Base-by-base conservation (phyloP, 2,329 filamentous ascomycete species). In the Exophiala phaeomuriformis region DNA sequence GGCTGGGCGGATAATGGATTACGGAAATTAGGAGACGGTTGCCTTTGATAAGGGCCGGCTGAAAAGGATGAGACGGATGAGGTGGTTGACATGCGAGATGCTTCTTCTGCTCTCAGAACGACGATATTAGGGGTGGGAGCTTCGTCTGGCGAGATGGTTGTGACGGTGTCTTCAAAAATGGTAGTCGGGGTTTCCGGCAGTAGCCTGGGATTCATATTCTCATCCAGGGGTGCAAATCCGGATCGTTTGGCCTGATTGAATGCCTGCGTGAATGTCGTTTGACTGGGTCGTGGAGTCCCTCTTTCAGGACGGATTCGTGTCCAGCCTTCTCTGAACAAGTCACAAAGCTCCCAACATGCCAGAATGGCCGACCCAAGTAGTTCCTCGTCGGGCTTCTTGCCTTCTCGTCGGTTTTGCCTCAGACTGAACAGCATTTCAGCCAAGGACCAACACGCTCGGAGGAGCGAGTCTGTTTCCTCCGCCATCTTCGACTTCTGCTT, bases 361-460 rank as follows among this genome's bases (percentile, higher is more conserved):
- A 95, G 90, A 0, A 95, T 86, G 1, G 90, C 89, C 1, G 88
- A 93, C 3, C 86, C 85, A 0, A 96, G 77, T 0, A 95, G 76
- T 64, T 95, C 90, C 65, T 91, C 88, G 60, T 95, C 88, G 0
- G 86, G 77, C 0, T 77, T 73, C 61, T 81, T 86, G 19, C 82
- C 83, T 61, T 93, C 88, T 33, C 85, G 78, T 59, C 80, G 83
- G 67, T 84, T 91, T 64, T 95, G 90, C 2, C 90, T 84, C 39
- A 97, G 77, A 66, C 83, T 94, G 69, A 95, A 95, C 0, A 97
- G 79, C 83, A 94, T 94, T 69, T 95, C 90, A 5, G 90, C 89
- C 8, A 97, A 72, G 2, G 84, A 81, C 91, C 91, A 96, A 66
- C 90, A 95, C 27, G 90, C 88, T 51, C 85, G 80, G 2, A 96